Base-by-base conservation (phyloP, 345 rosid species). In the Raphanus raphanistrum region DNA sequence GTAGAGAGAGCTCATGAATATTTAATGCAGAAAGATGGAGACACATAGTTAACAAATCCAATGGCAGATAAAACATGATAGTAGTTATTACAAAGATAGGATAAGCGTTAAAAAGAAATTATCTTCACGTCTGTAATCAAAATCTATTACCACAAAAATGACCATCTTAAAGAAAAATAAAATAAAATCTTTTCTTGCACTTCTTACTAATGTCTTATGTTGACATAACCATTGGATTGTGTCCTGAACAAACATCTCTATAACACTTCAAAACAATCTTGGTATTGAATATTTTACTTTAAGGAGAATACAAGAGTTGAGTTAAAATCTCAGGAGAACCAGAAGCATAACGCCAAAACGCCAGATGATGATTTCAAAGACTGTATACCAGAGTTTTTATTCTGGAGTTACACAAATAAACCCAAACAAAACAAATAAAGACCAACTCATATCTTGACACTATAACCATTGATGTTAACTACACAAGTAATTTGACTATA, bases 1-100 rank as follows among this genome's bases (percentile, higher is more conserved):
- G 86, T 45, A 35, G 73, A 85, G 73, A 85, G 65, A 74, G 80
- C 75, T 74, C 67, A 75, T 75, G 63, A 77, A 77, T 70, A 72
- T 74, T 79, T 13, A 74, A 67, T 73, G 74, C 77, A 79, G 26
- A 48, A 78, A 15, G 16, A 78, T 60, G 77, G 63, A 59, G 58
- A 72, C 52, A 72, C 52, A 72, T 59, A 21, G 13, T 15, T 50
- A 50, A 68, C 65, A 63, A 63, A 69, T 31, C 75, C 78, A 74
- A 69, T 79, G 82, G 82, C 79, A 74, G 72, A 74, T 41, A 69
- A 68, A 54, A 54, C 75, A 79, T 74, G 82, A 79, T 21, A n/a
- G 17, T 43, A 74, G 65, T 79, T 79, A 79, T 74, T 69, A 74
- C 76, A 54, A 12, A 72, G 27, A 55, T 36, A 68, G 11, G 61